Base-by-base conservation (phyloP, 306 rosid genomes). In the Vigna hirtella region DNA sequence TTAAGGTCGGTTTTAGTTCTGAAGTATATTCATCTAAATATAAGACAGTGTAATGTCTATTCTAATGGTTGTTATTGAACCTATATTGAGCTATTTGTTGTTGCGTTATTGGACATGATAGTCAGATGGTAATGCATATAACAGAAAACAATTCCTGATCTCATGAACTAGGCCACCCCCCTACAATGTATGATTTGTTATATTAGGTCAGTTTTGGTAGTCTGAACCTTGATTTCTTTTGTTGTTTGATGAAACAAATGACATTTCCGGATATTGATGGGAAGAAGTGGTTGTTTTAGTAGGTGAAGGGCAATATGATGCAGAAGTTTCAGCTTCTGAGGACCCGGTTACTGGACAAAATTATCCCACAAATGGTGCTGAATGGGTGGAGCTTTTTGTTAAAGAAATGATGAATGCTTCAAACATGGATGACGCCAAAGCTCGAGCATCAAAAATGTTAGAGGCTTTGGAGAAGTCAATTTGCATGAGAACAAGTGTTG, bases 311-410 rank as follows among this genome's bases (percentile, higher is more conserved):
- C 71, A 72, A 42, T 58, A 79, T 34, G 84, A 87, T 79, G 88
- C 84, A 67, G 91, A 84, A 58, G 79, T 56, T 67, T 79, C 70
- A 26, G 79, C 65, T 67, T 56, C 78, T 43, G 88, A 88, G 24
- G 88, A 85, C 20, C 79, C 47, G 47, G 71, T 45, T 15, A 76
- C 81, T 14, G 68, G 61, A 52, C 77, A 79, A 64, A 72, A 76
- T 70, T 77, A 79, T 83, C 89, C 94, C 36, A 50, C 76, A 64
- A 83, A 85, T 67, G 98, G 98, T 18, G 86, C 85, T 0, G 97
- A 91, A 38, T 93, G 98, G 98, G 97, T 93, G 77, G 97, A 93
- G 49, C 89, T 87, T 53, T 85, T 91, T 72, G 94, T 93, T 49
- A 85, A 84, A 20, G 94, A 93, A 84, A 93, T 93, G 94, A 87